Conservation (phyloP, 805 yeast species). For the Komagataella phaffii region DNA sequence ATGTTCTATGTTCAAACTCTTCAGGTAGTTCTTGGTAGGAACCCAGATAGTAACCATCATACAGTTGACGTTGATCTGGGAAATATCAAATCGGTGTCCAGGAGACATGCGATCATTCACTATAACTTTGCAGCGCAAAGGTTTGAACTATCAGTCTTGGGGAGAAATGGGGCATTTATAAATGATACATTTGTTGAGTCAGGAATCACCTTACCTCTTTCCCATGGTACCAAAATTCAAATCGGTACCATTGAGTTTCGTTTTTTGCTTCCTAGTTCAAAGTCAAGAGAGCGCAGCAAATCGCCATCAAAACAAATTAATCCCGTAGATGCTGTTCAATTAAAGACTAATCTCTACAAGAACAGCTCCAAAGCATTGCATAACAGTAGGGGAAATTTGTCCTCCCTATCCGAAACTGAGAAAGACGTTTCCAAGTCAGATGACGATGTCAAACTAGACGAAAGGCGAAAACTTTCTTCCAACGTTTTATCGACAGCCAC, state of each 20-base stretch:
- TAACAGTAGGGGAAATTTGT: not conserved
- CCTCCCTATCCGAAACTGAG: not conserved
- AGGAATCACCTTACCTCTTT: conserved; percentile 82
- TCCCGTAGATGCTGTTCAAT: conserved; percentile 49
- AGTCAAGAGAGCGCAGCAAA: conserved; percentile 1
- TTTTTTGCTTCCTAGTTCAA: conserved; percentile 63
- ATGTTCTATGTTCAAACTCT: conserved; percentile 94
- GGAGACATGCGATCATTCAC: conserved; percentile 91
- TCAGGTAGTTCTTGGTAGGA: conserved; percentile 87
- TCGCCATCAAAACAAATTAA: conserved; percentile 25
- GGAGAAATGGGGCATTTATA: conserved; percentile 94
- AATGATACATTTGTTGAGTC: conserved; percentile 82
- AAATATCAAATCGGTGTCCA: conserved; percentile 80
- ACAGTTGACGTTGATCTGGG: conserved; percentile 90
- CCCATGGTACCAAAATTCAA: conserved; percentile 74
- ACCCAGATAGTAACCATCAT: conserved; percentile 55
- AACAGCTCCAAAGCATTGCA: conserved; percentile 4
- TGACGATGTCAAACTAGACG: not conserved
- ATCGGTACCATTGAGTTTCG: conserved; percentile 86
- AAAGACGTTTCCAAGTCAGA: not conserved
- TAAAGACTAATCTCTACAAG: conserved; percentile 34
- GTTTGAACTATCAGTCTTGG: conserved; percentile 83
- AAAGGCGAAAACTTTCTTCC: not conserved
- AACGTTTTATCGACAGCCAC: not conserved
- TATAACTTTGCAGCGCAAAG: conserved; percentile 94